Evolutionary conservation across 1,284 basidiomycete species (phyloP).

Genomic region (Exobasidium cylindrosporum): DNA sequence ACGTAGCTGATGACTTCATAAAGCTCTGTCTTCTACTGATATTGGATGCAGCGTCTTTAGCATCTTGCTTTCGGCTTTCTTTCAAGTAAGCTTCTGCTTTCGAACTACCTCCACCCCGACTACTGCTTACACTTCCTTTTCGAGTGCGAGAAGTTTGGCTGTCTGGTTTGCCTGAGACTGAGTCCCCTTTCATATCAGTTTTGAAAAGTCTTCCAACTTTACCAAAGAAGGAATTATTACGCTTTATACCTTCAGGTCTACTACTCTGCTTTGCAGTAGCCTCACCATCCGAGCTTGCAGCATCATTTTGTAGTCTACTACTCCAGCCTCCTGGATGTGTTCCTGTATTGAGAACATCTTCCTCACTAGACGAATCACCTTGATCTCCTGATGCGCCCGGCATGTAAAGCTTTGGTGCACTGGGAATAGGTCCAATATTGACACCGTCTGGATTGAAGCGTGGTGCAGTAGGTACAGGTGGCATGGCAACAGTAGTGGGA

Average conservation of each 20-base stretch:
- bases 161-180: background rate
- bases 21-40: conserved; percentile 1
- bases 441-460: conserved; percentile 25
- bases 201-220: conserved; percentile 50
- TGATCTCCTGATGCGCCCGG: conserved; percentile 13
- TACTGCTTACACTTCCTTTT: background rate
- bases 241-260: conserved; percentile 20
- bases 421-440: conserved; percentile 29
- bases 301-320: conserved; percentile 13
- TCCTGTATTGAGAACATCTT: background rate
- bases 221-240: conserved; percentile 42
- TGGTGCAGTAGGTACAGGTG: conserved; percentile 16
- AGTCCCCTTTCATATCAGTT: conserved; percentile 36
- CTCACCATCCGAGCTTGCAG: conserved; percentile 6
- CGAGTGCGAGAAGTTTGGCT: conserved; percentile 3
- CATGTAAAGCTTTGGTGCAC: conserved; percentile 21
- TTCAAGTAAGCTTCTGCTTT: conserved; percentile 23
- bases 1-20: conserved; percentile 5
- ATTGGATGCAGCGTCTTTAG: background rate
- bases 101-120: conserved; percentile 11
- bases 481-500: conserved; percentile 5
- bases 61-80: background rate
- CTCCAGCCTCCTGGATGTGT: conserved; percentile 16
- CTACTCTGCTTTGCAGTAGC: conserved; percentile 20
- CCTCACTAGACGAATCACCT: conserved; percentile 12